A percentile compares a stretch with the other conserved stretches of the same genome.
These are phyloP conservation scores for Zygotorulaspora florentina DNA, from an alignment of 805 yeast genomes.

Conservation along the genomic window DNA sequence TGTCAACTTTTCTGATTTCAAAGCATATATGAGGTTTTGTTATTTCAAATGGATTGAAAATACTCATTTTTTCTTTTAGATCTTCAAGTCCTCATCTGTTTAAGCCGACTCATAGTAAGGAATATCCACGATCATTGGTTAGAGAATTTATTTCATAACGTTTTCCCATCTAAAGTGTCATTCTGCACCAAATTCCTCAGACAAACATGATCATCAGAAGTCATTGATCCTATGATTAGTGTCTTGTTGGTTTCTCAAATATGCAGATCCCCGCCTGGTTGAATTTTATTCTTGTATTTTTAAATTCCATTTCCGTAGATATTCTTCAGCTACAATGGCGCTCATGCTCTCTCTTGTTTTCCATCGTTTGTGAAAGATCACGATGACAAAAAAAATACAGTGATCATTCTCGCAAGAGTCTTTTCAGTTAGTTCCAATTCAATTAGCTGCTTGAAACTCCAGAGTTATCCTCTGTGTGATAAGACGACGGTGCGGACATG, in stretches of 20 bases:
- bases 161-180: neutral
- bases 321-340: no score
- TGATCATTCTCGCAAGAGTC: neutral
- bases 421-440: neutral
- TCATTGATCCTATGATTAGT: slow-evolving; percentile 13
- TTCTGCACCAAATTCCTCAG: slow-evolving; percentile 8
- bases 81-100: slow-evolving; percentile 20
- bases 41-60: slow-evolving; percentile 24
- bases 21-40: slow-evolving; percentile 9
- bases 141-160: neutral
- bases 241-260: slow-evolving; percentile 1
- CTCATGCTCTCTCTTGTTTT: no score
- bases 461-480: no score
- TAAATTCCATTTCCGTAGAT: no score
- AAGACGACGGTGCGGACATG: no score
- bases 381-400: no score
- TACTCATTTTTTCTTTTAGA: slow-evolving; percentile 15
- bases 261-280: neutral
- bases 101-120: slow-evolving; percentile 2
- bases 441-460: no score
- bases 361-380: no score
- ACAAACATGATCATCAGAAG: slow-evolving; percentile 18
- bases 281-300: no score
- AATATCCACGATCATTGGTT: slow-evolving; percentile 16
- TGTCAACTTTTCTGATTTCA: neutral